These are phyloP conservation scores for Cutaneotrichosporon daszewskae DNA, from an alignment of 1,284 basidiomycete genomes.

Conservation along the genomic window DNA sequence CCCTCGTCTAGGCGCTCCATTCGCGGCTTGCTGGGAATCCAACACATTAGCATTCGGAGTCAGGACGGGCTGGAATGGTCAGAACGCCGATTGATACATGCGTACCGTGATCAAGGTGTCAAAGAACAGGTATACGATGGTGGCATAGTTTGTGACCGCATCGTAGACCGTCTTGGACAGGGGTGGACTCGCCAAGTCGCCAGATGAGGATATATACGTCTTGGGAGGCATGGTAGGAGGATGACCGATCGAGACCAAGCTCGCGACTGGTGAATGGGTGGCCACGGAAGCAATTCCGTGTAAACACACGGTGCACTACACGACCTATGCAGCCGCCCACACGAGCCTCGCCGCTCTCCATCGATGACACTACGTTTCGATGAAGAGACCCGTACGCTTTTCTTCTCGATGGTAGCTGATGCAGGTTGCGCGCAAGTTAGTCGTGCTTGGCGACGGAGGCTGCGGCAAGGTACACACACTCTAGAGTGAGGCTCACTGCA, in stretches of 20 bases:
- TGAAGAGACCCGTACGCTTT: too few relatives aligned
- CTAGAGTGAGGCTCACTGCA: constrained; percentile 50
- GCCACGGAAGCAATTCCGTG: constrained; percentile 3
- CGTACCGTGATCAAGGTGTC: constrained; percentile 38
- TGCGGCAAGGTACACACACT: constrained; percentile 57
- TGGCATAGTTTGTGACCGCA: constrained; percentile 10
- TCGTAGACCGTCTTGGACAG: constrained; percentile 20
- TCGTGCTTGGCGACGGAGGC: constrained; percentile 87
- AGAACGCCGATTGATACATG: too few relatives aligned
- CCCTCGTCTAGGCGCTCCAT: constrained; percentile 16
- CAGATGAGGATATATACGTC: constrained; percentile 33
- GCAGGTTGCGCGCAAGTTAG: constrained; percentile 53
- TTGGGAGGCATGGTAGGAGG: not conserved
- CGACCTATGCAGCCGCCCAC: too few relatives aligned
- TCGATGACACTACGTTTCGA: too few relatives aligned
- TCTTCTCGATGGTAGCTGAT: not conserved
- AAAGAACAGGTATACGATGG: constrained; percentile 33
- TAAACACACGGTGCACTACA: too few relatives aligned
- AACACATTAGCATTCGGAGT: too few relatives aligned
- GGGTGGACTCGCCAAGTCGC: constrained; percentile 28
- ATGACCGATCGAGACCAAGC: not conserved
- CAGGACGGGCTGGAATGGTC: too few relatives aligned
- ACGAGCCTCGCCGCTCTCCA: too few relatives aligned
- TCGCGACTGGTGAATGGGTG: not conserved
- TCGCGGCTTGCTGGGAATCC: constrained; percentile 12